A percentile compares a stretch with the other conserved stretches of the same genome.
Conservation (phyloP, 306 rosid genomes). For the Trifolium repens region DNA sequence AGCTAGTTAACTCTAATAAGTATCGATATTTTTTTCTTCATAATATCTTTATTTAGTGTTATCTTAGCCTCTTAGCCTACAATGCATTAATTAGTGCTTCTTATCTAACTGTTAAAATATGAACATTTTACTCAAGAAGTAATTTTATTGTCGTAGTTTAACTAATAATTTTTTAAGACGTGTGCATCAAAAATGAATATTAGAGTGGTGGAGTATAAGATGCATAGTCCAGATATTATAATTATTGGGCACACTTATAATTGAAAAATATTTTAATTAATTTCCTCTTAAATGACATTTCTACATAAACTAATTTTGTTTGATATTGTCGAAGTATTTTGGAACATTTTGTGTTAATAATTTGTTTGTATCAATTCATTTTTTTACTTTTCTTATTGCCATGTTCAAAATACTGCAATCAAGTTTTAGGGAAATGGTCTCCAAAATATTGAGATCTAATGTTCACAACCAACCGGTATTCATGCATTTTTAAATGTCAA, state of each 20-base stretch:
- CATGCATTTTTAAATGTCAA: slow-evolving; percentile 16
- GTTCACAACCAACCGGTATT: background rate
- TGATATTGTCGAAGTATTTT: background rate
- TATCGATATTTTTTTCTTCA: background rate
- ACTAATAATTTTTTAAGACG: background rate
- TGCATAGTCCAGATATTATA: too few species aligned
- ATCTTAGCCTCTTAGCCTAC: background rate
- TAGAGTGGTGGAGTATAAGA: too few species aligned
- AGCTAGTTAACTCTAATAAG: background rate
- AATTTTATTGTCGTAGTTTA: background rate
- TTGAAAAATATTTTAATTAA: background rate
- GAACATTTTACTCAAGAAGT: background rate
- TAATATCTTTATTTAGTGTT: background rate
- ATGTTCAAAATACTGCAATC: background rate
- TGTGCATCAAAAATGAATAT: too few species aligned
- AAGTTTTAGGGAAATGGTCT: slow-evolving; percentile 21
- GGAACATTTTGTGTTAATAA: background rate
- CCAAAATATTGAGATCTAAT: slow-evolving; percentile 14
- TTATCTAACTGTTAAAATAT: background rate
- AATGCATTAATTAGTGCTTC: background rate
- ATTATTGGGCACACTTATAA: background rate
- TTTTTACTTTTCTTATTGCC: background rate
- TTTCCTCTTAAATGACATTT: background rate
- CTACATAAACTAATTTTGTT: background rate
- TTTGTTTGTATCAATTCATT: background rate